Base-by-base conservation (phyloP, 1,284 basidiomycete genomes). In the Heterobasidion irregulare region DNA sequence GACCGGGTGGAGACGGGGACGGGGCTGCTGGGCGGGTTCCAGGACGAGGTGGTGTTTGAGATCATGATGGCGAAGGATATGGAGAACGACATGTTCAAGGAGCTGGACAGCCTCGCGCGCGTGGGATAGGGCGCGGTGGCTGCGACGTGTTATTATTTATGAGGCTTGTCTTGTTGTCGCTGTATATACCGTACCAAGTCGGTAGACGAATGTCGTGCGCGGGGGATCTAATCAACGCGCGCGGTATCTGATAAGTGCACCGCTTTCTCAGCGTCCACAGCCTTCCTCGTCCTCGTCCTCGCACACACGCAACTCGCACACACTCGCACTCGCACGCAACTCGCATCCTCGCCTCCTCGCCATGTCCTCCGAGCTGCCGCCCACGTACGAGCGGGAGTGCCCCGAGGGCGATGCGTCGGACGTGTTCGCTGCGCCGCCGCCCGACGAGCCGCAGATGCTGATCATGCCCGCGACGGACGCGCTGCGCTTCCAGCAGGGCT, bases 401-500 rank as follows among this genome's bases (percentile, higher is more conserved):
- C 61, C 62, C 15, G 57, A 62, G 35, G 56, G 59, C 52, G 59
- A 56, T 51, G 52, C 54, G 41, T 58, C 52, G 15, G 57, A 57
- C 35, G 10, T 32, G 41, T 34, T 38, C 16, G 49, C 4, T 44
- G 16, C 13, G 12, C 13, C 46, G 26, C 50, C 18, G 41, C 46
- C 34, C 33, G 41, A 53, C 7, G 68, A 78, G 73, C 63, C 70
- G 13, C 84, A 89, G 68, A 77, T 89, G 47, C 74, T 88, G 59
- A 83, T 89, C 58, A 72, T 82, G 45, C 87, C 89, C 3, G 75
- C 82, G 36, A 73, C 78, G 47, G 78, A 84, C 65, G 75, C 80
- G 16, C 72, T 86, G 54, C 80, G 82, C 65, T 92, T 92, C 63
- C 89, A 92, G 72, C 88, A 83, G 63, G 89, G 89, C 10, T 90